Base-by-base conservation (phyloP, 2,329 filamentous ascomycete genomes). In the Dothistroma septosporum region DNA sequence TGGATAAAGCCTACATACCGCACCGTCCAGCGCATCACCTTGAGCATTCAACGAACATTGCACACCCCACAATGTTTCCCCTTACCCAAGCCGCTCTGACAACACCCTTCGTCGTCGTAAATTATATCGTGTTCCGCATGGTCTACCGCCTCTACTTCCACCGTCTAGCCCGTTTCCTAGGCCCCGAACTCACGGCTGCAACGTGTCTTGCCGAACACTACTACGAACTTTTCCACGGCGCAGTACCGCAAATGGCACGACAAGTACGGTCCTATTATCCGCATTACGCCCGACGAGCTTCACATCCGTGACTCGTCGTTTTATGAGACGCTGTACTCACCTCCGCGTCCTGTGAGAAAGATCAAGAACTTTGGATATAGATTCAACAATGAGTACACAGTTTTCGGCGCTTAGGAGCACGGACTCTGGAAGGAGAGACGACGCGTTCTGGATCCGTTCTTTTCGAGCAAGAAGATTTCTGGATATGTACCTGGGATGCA, bases 131-230 rank as follows among this genome's bases (percentile, higher is more conserved):
- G 49, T 14, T 53, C n/a, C 32, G 24, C 14, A 53, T 12, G n/a
- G 16, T 60, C 37, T 72, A 72, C 55, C 65, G 72, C 19, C 64
- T 76, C 2, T 71, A 63, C 62, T 68, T 75, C 37, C 69, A 72
- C 58, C 74, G 73, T 6, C 55, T 76, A 9, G 67, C 73, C n/a
- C 65, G 64, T 9, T 69, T 74, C 48, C 74, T 73, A 6, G 74
- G 74, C 3, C 74, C 74, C 1, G 71, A 63, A 49, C 59, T 75
- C 7, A 71, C 71, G 4, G 75, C 74, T 10, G 65, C 72, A 31
- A 74, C 74, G 12, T 28, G 50, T 22, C 49, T 62, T 19, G 47
- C 55, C 24, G 53, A 62, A 47, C 19, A 57, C 28, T 63, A 63
- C 55, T 59, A 55, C 53, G 61, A 63, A 46, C 33, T 60, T 19